A percentile compares a stretch with the other conserved stretches of the same genome.
Evolutionary conservation across 148 eudicot species (phyloP).

Genomic region (Arctostaphylos glauca): DNA sequence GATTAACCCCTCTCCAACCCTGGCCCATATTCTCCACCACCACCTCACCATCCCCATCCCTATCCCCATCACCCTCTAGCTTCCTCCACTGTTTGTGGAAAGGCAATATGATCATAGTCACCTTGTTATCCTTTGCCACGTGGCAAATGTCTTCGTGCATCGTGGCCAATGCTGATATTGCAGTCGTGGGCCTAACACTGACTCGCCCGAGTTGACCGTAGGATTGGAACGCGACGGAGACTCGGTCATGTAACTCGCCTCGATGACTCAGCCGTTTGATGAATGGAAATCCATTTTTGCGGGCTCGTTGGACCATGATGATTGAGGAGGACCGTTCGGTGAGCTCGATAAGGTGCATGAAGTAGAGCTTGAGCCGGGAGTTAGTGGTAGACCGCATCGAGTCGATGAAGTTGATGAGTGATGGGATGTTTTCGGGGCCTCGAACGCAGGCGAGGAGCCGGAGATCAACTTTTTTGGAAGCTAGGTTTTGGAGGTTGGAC

Average conservation of each 20-base stretch:
- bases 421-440: constrained; percentile 42
- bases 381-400: constrained; percentile 32
- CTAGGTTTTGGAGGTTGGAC: background rate
- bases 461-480: constrained; percentile 21
- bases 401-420: constrained; percentile 50
- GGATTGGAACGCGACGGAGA: constrained; percentile 35
- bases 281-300: constrained; percentile 56
- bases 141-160: constrained; percentile 71
- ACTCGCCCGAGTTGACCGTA: constrained; percentile 40
- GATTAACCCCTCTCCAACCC: constrained; percentile 57
- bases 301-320: constrained; percentile 44
- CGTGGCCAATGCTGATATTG: constrained; percentile 40
- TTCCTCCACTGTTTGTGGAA: constrained; percentile 51
- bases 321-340: constrained; percentile 70
- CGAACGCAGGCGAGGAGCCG: constrained; percentile 53
- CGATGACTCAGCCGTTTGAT: constrained; percentile 19
- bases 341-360: constrained; percentile 60
- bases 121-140: constrained; percentile 41
- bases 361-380: constrained; percentile 41
- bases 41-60: constrained; percentile 16
- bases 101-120: constrained; percentile 45
- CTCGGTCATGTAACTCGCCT: constrained; percentile 32
- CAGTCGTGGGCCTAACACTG: constrained; percentile 35
- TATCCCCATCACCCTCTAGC: background rate
- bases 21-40: constrained; percentile 44